phyloP scores from a whole-genome alignment of 2,329 filamentous ascomycete genomes.

The Fusarium paranaense region DNA sequence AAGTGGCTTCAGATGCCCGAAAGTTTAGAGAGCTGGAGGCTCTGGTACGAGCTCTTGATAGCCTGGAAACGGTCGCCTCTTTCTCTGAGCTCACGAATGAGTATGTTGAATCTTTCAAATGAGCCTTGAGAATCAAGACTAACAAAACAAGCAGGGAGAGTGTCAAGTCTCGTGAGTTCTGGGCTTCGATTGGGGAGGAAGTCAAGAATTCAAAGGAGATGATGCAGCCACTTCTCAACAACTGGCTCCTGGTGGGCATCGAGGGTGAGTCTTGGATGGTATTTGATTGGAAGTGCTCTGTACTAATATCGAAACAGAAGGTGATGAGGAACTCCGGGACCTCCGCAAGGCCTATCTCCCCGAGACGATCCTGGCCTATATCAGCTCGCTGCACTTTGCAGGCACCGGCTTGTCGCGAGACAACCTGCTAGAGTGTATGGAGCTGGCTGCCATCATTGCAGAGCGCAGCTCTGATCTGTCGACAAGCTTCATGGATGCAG shows the following conservation, averaged over 20 bases:
- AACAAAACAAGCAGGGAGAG: conserved; percentile 45
- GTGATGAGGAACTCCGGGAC: conserved; percentile 69
- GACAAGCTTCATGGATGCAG: conserved; percentile 70
- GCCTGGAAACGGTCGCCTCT: conserved; percentile 74
- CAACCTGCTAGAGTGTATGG: conserved; percentile 85
- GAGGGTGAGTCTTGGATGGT: conserved; percentile 59
- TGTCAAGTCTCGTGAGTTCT: conserved; percentile 61
- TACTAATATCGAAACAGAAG: conserved; percentile 54
- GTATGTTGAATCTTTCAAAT: conserved; percentile 54
- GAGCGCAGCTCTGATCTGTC: conserved; percentile 76
- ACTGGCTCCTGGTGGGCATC: conserved; percentile 70
- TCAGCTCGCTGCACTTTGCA: conserved; percentile 82
- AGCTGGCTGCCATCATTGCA: conserved; percentile 81
- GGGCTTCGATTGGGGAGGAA: conserved; percentile 64
- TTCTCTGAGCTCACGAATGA: conserved; percentile 63
- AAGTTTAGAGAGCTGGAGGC: conserved; percentile 77
- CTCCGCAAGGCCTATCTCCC: conserved; percentile 86
- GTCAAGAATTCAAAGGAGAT: conserved; percentile 66
- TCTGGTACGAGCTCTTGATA: conserved; percentile 73
- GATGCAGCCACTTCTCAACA: conserved; percentile 71
- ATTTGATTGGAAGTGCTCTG: neutral
- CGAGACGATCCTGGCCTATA: conserved; percentile 85
- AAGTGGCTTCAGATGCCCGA: conserved; percentile 66
- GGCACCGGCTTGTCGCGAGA: conserved; percentile 81
- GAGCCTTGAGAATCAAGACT: conserved; percentile 30